These are phyloP conservation scores for Pseudisothecium myosuroides DNA, from an alignment of 225 moss, liverwort and hornwort genomes.

Conservation along the genomic window DNA sequence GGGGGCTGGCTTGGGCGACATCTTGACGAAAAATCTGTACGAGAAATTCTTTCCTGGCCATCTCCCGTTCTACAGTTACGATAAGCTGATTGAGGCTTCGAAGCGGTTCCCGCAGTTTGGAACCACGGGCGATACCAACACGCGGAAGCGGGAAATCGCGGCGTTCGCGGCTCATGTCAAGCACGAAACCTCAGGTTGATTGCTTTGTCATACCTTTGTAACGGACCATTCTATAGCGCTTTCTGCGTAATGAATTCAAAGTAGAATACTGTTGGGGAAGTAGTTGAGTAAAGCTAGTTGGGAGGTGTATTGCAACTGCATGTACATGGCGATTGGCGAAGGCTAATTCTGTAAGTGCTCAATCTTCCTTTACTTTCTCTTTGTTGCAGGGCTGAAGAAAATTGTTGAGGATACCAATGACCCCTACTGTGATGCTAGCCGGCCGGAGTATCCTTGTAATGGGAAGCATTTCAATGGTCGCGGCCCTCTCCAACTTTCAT, in stretches of 20 bases:
- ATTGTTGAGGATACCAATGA: slow-evolving; percentile 24
- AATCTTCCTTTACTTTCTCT: background rate
- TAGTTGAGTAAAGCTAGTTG: background rate
- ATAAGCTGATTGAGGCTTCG: slow-evolving; percentile 15
- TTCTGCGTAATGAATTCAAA: background rate
- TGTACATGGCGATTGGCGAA: background rate
- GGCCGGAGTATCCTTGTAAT: slow-evolving; percentile 24
- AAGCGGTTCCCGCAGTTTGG: slow-evolving; percentile 19
- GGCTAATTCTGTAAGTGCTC: background rate
- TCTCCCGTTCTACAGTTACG: slow-evolving; percentile 20
- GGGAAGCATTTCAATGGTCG: slow-evolving; percentile 33
- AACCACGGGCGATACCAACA: slow-evolving; percentile 4
- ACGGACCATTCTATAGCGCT: background rate
- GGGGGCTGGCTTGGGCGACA: background rate
- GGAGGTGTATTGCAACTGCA: background rate
- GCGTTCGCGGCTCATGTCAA: slow-evolving; percentile 33
- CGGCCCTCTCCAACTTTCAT: slow-evolving; percentile 58
- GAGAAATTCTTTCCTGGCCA: slow-evolving; percentile 13
- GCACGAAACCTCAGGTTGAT: slow-evolving; percentile 22
- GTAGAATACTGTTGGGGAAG: background rate
- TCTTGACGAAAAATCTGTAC: slow-evolving; percentile 10
- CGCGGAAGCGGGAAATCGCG: slow-evolving; percentile 31
- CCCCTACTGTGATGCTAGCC: background rate
- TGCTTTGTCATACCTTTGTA: background rate
- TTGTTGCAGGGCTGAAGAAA: background rate